Percentiles rank a stretch among this genome's conserved stretches.
Conservation (phyloP, 2,329 filamentous ascomycete genomes). For the Stylonectria norvegica region DNA sequence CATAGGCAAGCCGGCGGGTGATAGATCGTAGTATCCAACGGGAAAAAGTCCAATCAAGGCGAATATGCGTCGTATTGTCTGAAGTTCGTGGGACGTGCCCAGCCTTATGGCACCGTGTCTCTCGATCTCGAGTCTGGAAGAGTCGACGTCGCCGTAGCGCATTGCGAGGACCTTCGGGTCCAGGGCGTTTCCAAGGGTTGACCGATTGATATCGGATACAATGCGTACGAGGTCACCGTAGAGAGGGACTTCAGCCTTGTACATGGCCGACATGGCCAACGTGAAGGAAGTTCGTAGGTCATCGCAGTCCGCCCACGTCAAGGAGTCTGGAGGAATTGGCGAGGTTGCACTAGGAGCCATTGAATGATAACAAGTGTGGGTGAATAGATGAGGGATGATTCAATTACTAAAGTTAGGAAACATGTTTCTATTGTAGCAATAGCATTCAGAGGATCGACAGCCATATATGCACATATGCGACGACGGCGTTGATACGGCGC, state of each 20-base stretch:
- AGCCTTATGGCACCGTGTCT: conserved; percentile 47
- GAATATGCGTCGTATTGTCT: conserved; percentile 43
- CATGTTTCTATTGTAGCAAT: no score
- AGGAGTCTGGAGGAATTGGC: not conserved
- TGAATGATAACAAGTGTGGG: not conserved
- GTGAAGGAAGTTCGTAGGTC: conserved; percentile 19
- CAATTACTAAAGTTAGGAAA: not conserved
- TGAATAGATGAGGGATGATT: not conserved
- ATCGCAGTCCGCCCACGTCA: conserved; percentile 15
- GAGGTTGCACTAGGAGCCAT: conserved; percentile 9
- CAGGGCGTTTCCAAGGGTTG: conserved; percentile 7
- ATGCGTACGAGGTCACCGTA: conserved; percentile 20
- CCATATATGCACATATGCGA: conserved; percentile 2
- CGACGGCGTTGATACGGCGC: not conserved
- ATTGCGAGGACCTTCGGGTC: conserved; percentile 16
- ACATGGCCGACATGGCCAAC: conserved; percentile 23
- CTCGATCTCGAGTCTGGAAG: conserved; percentile 20
- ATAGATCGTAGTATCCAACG: conserved; percentile 50
- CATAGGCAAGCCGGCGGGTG: conserved; percentile 43
- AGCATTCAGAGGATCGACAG: no score
- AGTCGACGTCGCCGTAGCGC: conserved; percentile 14
- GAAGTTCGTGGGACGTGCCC: conserved; percentile 41
- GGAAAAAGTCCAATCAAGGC: conserved; percentile 44
- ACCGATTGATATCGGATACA: conserved; percentile 16
- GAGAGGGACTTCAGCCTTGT: conserved; percentile 20